Evolutionary conservation across 73 alveolate species (phyloP), one percentile per base, ranked within the genome.

Genomic region (Blepharisma stoltei): DNA sequence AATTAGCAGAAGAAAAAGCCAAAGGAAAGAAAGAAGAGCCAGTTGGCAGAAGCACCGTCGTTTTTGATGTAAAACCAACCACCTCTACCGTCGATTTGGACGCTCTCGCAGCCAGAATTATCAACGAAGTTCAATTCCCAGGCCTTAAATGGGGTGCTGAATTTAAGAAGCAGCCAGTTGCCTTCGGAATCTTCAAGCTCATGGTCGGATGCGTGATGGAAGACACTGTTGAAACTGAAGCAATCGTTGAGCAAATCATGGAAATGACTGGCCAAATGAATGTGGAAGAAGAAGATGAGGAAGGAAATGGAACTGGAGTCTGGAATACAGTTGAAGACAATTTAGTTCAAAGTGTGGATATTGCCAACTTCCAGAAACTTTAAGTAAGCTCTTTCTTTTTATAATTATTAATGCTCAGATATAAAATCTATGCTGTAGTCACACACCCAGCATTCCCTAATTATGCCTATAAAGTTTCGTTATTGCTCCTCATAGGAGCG

Each of bases 81-180:
- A 95, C 88, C 18, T 87, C 93, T 41, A 94, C 83, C n/a, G 87
- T 82, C 66, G 96, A 92, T 84, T 83, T 92, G 66, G 98, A 92
- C 67, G 87, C 86, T n/a, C 86, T 92, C 54, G 96, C 93, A 44
- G 69, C 82, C 46, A 83, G 86, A 78, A 87, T 92, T 54, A 55
- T 82, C 54, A 60, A 60, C 14, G 88, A 85, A n/a, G 78, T 87
- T 81, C 89, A 81, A 66, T 79, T 52, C 67, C 96, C 89, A 54
- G 98, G 98, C 14, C 94, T 92, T 32, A 65, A 78, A 81, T 92
- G 98, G 98, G 91, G 89, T 70, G 71, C 86, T 27, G 95, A 92
- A 76, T 87, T 77, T 86, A 92, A 90, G 80, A 78, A 78, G 71
- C 91, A 83, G 78, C 95, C 94, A 83, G 86, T 92, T 71, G 98